A percentile compares a stretch with the other conserved stretches of the same genome.
phyloP scores from a whole-genome alignment of 139 green algal genomes.

The Chlamydomonas applanata region DNA sequence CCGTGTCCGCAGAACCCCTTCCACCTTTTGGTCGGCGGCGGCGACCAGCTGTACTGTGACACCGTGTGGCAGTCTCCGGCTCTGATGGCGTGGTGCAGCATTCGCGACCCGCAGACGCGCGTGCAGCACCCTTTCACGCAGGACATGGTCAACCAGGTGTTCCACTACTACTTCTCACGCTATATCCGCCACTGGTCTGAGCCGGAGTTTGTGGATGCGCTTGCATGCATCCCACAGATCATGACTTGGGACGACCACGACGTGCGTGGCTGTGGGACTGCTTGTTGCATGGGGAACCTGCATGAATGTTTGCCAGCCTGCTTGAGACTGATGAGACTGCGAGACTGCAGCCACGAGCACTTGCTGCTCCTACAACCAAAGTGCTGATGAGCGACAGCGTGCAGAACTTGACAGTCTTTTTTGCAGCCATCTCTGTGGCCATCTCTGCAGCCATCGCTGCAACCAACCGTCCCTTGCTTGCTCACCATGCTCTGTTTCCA shows the following conservation, averaged over 20 bases:
- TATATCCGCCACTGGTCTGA: slow-evolving; percentile 39
- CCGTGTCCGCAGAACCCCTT: not conserved
- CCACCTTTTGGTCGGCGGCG: slow-evolving; percentile 21
- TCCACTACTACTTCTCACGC: slow-evolving; percentile 39
- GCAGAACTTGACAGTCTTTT: too few relatives aligned
- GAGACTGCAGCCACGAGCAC: too few relatives aligned
- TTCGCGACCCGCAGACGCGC: slow-evolving; percentile 6
- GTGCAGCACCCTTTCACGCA: slow-evolving; percentile 25
- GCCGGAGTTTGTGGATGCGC: slow-evolving; percentile 19
- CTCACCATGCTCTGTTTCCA: too few relatives aligned
- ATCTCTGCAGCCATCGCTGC: too few relatives aligned
- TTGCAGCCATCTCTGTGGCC: too few relatives aligned
- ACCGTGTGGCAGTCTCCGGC: slow-evolving; percentile 24
- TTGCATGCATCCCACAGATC: slow-evolving; percentile 35
- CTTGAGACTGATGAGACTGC: too few relatives aligned
- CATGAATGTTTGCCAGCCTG: too few relatives aligned
- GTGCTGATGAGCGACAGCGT: too few relatives aligned
- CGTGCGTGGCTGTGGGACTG: slow-evolving; percentile 60
- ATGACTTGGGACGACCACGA: slow-evolving; percentile 37
- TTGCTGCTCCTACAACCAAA: too few relatives aligned
- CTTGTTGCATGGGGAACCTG: too few relatives aligned
- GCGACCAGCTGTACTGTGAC: slow-evolving; percentile 56
- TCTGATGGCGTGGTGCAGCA: not conserved
- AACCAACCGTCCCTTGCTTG: too few relatives aligned
- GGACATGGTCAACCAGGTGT: slow-evolving; percentile 36